Evolutionary conservation across 306 rosid species (phyloP), one percentile per base, ranked within the genome.

Genomic region (Medicago arabica): DNA sequence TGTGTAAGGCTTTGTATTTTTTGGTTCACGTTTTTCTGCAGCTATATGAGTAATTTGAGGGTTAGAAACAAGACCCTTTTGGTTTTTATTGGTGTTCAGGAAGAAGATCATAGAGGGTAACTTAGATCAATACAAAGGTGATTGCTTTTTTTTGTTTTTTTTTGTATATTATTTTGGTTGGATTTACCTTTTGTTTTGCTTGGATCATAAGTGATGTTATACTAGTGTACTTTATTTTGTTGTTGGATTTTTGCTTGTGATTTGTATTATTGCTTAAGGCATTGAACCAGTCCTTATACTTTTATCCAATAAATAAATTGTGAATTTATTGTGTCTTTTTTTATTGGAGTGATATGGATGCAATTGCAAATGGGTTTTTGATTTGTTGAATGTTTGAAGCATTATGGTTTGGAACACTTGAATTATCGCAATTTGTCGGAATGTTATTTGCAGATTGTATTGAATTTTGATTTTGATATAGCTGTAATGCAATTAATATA

Each of bases 181-280:
- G 76, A 79, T 82, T 85, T 80, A 6, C 43, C 79, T 83, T 82
- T 91, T 80, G 7, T 82, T 85, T 93, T 88, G 55, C 96, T 88
- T 91, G 86, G 84, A 81, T 82, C 67, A 80, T 82, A 87, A 88
- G 97, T 81, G 98, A 89, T 91, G 83, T 93, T 79, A 84, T 78
- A 71, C 75, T 41, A 21, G 71, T 51, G 77, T 44, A 57, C 67
- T 10, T 68, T 28, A 28, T 80, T 75, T 75, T 67, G 54, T 66
- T 69, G 66, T 71, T 75, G 49, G 82, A 69, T 81, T 81, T 85
- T 69, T 71, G 41, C 41, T 34, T 34, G 38, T 34, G 38, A 34
- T 34, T 34, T 34, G 38, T 34, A 34, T 34, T 6, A 34, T 4
- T 34, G 38, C 38, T 71, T 86, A 38, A 54, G 75, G 58, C 69